Conservation (phyloP, 345 rosid genomes). For the Moricandia arvensis region DNA sequence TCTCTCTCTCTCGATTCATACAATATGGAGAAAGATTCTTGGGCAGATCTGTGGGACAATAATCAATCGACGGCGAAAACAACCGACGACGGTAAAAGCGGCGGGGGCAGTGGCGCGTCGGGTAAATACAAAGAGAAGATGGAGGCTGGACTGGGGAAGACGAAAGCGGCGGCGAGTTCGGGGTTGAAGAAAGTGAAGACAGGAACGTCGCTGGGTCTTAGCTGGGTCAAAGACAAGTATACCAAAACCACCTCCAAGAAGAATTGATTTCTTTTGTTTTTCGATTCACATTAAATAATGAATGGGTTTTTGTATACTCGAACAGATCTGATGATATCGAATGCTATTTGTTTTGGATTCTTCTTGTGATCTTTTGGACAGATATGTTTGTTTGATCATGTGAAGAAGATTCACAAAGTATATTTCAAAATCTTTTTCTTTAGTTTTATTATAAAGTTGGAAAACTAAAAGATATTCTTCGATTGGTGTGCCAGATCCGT, state of each 20-base stretch:
- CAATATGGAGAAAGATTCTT: constrained; percentile 49
- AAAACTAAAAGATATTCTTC: too few species aligned
- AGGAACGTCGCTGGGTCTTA: constrained; percentile 53
- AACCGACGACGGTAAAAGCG: constrained; percentile 16
- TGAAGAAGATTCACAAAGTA: neutral
- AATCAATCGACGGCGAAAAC: neutral
- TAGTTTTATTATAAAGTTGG: too few species aligned
- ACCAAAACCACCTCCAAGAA: constrained; percentile 39
- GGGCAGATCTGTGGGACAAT: constrained; percentile 91
- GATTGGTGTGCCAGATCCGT: neutral
- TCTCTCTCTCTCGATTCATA: neutral
- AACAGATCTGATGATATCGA: neutral
- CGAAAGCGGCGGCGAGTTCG: constrained; percentile 56
- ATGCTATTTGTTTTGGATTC: neutral
- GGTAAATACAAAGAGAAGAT: constrained; percentile 73
- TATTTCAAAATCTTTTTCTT: neutral
- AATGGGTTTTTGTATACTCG: too few species aligned
- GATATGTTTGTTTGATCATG: neutral
- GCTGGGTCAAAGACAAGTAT: constrained; percentile 66
- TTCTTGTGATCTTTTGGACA: constrained; percentile 1
- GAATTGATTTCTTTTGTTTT: constrained; percentile 7
- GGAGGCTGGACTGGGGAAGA: constrained; percentile 58
- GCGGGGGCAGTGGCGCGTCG: constrained; percentile 17
- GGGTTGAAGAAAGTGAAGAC: constrained; percentile 60
- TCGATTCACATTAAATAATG: neutral